These are phyloP conservation scores for Epithele typhae DNA, from an alignment of 768 basidiomycete species.

Conservation along the genomic window DNA sequence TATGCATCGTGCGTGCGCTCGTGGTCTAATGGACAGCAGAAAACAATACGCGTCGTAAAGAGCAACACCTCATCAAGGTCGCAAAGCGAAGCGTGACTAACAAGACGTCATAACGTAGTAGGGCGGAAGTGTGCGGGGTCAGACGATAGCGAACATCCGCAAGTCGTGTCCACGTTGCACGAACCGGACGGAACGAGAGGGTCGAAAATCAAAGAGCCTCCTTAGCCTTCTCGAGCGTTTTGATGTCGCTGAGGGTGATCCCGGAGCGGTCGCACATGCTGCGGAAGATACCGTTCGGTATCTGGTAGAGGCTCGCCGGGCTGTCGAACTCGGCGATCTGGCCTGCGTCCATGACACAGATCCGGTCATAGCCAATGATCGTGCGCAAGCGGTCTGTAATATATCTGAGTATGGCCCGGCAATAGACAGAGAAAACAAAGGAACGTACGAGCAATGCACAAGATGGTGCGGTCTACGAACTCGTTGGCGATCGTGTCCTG, in stretches of 20 bases:
- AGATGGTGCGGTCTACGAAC: conserved; percentile 79
- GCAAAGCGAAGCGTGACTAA: too few species aligned
- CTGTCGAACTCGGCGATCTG: conserved; percentile 83
- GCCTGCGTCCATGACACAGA: conserved; percentile 84
- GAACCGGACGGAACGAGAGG: too few species aligned
- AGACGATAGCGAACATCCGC: too few species aligned
- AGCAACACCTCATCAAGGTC: too few species aligned
- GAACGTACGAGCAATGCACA: conserved; percentile 80
- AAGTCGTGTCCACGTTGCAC: too few species aligned
- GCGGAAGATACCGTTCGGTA: conserved; percentile 64
- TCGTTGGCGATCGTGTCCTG: conserved; percentile 84
- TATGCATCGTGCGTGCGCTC: too few species aligned
- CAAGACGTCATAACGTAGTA: too few species aligned
- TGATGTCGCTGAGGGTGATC: conserved; percentile 70
- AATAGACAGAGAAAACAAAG: too few species aligned
- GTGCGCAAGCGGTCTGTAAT: conserved; percentile 76
- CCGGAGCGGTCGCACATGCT: conserved; percentile 85
- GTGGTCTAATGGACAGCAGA: too few species aligned
- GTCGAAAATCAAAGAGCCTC: conserved; percentile 10
- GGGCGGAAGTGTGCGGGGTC: too few species aligned
- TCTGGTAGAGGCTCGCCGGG: conserved; percentile 59
- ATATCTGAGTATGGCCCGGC: too few species aligned
- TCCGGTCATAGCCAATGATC: conserved; percentile 84
- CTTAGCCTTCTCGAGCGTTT: conserved; percentile 28
- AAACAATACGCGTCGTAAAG: too few species aligned